Percentiles rank a stretch among this genome's conserved stretches.
Evolutionary conservation across 2,329 filamentous ascomycete genomes (phyloP).

Genomic region (Ascochyta clinopodiicola): DNA sequence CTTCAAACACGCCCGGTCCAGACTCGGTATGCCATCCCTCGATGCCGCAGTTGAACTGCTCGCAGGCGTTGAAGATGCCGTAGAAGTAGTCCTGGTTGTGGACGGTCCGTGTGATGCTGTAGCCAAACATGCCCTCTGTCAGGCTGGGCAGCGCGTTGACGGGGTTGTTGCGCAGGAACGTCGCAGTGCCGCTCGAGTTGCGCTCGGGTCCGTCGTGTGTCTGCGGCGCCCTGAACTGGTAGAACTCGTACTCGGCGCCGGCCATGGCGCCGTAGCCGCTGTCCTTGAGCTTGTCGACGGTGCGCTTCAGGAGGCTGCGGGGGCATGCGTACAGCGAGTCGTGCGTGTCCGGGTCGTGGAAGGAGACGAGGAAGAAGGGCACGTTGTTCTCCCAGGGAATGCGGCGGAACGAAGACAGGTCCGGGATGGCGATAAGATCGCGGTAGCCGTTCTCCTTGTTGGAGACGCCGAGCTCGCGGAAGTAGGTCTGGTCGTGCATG

Average conservation of each 20-base stretch:
- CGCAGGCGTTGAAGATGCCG: slow-evolving; percentile 80
- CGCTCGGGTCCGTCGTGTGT: slow-evolving; percentile 58
- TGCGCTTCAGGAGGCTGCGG: slow-evolving; percentile 73
- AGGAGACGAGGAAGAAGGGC: slow-evolving; percentile 84
- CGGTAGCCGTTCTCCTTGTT: slow-evolving; percentile 91
- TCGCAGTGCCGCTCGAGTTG: slow-evolving; percentile 72
- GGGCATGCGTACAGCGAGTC: slow-evolving; percentile 79
- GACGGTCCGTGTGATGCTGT: slow-evolving; percentile 83
- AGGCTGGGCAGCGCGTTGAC: slow-evolving; percentile 76
- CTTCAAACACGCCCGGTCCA: slow-evolving; percentile 93
- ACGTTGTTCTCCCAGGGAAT: slow-evolving; percentile 92
- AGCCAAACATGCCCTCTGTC: slow-evolving; percentile 95
- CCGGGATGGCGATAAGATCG: slow-evolving; percentile 82
- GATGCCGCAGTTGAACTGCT: slow-evolving; percentile 78
- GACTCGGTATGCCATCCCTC: slow-evolving; percentile 97
- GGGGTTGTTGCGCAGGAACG: slow-evolving; percentile 76
- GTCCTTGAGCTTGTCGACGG: slow-evolving; percentile 70
- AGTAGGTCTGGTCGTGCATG: slow-evolving; percentile 93
- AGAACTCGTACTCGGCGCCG: slow-evolving; percentile 95
- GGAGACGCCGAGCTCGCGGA: slow-evolving; percentile 82
- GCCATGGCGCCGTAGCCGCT: slow-evolving; percentile 85
- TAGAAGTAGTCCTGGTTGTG: slow-evolving; percentile 96
- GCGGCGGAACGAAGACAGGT: slow-evolving; percentile 77
- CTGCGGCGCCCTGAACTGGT: slow-evolving; percentile 78
- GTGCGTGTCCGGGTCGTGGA: slow-evolving; percentile 79